These are phyloP conservation scores for Bromus sterilis DNA, from an alignment of 176 grass and related monocot genomes.

Conservation along the genomic window DNA sequence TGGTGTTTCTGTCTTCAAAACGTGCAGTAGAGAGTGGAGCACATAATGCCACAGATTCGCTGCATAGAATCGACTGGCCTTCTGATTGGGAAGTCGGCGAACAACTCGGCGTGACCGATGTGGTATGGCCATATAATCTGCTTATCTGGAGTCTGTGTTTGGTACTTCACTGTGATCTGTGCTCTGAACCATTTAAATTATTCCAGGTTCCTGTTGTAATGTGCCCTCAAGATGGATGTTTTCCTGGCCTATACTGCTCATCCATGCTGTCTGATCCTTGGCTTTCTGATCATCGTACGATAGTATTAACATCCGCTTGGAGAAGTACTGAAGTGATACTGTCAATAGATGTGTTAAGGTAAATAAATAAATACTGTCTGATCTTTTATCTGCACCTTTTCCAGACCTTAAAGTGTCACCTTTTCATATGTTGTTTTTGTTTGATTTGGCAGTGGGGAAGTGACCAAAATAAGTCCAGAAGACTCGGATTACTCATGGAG, in stretches of 20 bases:
- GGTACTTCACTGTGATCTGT: neutral
- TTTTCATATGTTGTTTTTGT: neutral
- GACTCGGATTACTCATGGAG: constrained; percentile 73
- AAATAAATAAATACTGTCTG: neutral
- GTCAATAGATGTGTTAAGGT: constrained; percentile 73
- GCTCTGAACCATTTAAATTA: neutral
- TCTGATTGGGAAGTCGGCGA: constrained; percentile 30
- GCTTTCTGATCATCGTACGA: constrained; percentile 67
- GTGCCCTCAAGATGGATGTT: constrained; percentile 58
- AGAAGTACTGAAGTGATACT: constrained; percentile 74
- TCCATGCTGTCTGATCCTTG: constrained; percentile 67
- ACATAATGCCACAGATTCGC: constrained; percentile 57
- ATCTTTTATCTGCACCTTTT: neutral
- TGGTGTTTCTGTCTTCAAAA: constrained; percentile 66
- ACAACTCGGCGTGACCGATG: constrained; percentile 27
- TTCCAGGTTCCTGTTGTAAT: constrained; percentile 66
- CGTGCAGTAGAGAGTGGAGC: constrained; percentile 55
- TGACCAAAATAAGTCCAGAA: constrained; percentile 51
- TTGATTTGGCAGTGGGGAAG: constrained; percentile 52
- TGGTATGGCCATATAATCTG: constrained; percentile 25
- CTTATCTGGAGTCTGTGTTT: neutral
- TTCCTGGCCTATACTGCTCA: constrained; percentile 79
- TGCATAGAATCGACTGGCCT: constrained; percentile 52
- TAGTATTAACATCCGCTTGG: constrained; percentile 74
- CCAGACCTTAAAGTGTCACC: neutral